Conservation (phyloP, 495 filamentous ascomycete genomes). For the Annulohypoxylon maeteangense region DNA sequence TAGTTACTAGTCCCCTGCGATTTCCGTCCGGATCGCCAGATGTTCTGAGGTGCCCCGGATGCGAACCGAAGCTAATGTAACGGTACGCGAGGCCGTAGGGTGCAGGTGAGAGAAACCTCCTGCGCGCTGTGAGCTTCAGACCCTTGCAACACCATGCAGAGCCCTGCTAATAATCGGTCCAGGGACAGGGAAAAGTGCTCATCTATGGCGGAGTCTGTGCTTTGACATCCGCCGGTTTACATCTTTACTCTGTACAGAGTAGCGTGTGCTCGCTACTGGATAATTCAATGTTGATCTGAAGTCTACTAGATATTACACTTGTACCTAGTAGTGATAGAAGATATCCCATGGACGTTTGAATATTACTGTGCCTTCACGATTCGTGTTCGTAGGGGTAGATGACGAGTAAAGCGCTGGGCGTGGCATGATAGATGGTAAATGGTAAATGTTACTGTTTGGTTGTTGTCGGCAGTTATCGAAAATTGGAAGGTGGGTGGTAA, state of each 20-base stretch:
- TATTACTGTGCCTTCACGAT: constrained; percentile 2
- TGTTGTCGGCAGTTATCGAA: background rate
- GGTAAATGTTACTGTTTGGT: background rate
- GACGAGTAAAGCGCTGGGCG: background rate
- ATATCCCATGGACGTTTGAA: background rate
- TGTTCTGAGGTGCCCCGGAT: constrained; percentile 31
- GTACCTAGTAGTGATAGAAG: background rate
- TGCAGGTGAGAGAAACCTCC: constrained; percentile 11
- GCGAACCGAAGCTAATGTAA: constrained; percentile 39
- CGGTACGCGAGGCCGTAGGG: constrained; percentile 25
- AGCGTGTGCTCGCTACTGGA: background rate
- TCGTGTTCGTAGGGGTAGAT: background rate
- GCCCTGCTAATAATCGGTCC: constrained; percentile 33
- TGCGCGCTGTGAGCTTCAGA: constrained; percentile 26
- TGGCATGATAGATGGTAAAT: background rate
- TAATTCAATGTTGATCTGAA: background rate
- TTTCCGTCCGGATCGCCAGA: constrained; percentile 20
- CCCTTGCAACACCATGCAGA: constrained; percentile 31
- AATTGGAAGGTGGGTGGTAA: background rate
- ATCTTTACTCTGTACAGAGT: constrained; percentile 1
- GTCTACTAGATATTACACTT: background rate
- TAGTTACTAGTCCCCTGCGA: background rate
- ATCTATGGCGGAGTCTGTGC: constrained; percentile 24
- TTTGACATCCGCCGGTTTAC: constrained; percentile 19
- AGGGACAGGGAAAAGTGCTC: constrained; percentile 21